Base-by-base conservation (phyloP, 2,329 filamentous ascomycete species). In the Bimuria novae-zelandiae region DNA sequence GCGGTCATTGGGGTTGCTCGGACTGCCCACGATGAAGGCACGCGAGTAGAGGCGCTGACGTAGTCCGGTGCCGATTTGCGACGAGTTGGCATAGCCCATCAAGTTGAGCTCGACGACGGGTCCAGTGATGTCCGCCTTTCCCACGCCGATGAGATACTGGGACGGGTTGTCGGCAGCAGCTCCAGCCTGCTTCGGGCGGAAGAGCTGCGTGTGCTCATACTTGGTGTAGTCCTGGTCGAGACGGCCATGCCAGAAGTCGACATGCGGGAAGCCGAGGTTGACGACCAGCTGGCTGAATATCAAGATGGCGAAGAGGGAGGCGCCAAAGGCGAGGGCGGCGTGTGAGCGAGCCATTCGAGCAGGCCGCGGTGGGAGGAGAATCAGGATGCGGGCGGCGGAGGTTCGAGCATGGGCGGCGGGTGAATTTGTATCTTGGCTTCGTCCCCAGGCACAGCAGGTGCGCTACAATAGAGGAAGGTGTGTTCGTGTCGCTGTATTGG, bases 71-170 rank as follows among this genome's bases (percentile, higher is more conserved):
- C 93, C 93, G 25, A 88, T 77, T 76, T 97, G 93, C 36, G 84
- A 83, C n/a, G 87, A 79, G 72, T 92, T 89, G 27, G 93, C 93
- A 77, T 97, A 97, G 56, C 92, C 92, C 81, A 93, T 94, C 70
- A 97, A 83, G 65, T 91, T 92, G 68, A 97, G 84, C 73, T 97
- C 91, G 19, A 95, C 92, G 11, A 95, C 90, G 0, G 92, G 91
- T 2, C 87, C 87, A 43, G 87, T 90, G 61, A 90, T 87, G 70
- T 90, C 87, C 10, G 84, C 87, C 70, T 88, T 89, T 22, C 87
- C 87, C 19, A 87, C 85, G 19, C 87, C 87, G 17, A 90, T 72
- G 7, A 89, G 70, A 64, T 88, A 89, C 56, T 78, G 66, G 33
- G 80, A 73, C 45, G 75, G 73, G 52, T 77, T 74, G 30, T 63